Evolutionary conservation across 176 grass and related monocot genomes (phyloP), one percentile per base, ranked within the genome.

Genomic region (Themeda triandra): DNA sequence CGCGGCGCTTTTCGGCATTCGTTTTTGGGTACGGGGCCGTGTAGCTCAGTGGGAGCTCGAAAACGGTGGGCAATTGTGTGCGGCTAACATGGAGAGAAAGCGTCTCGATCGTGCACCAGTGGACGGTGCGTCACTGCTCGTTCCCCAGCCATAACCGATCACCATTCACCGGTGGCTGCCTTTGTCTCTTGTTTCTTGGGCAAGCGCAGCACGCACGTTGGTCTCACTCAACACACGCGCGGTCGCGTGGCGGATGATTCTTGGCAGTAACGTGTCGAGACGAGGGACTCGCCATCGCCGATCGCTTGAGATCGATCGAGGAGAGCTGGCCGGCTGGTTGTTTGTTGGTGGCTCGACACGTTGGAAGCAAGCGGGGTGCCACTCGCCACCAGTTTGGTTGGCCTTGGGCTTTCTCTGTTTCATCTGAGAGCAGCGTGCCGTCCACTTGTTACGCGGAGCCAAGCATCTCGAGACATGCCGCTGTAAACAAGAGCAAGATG

Each of bases 401-500:
- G 19, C 8, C 11, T 19, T 51, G 1, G 1, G 2, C n/a, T 2
- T 48, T 17, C 48, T 18, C 13, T 11, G 73, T 37, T n/a, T 29
- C 1, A 29, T 83, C 73, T 10, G 66, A 35, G 66, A 15, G 44
- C 33, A 53, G 45, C 59, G 25, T 35, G 67, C 36, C 27, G 17
- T 62, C 80, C 65, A 56, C 80, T 88, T 35, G 80, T n/a, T n/a
- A n/a, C 56, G 25, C 13, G 28, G 32, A 23, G 23, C 31, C 63
- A 8, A 42, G 86, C 64, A 88, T 83, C 80, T 59, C 33, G 58
- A 80, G 56, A 73, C 75, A 30, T 63, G 66, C 40, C 54, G 48
- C 66, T 13, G 23, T 82, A 41, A 82, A 71, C 36, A 44, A 82
- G 25, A 72, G 68, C 68, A 44, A 82, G 67, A 1, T 21, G 35